phyloP scores from a whole-genome alignment of 164 flowering plant genomes.

The Paratinospora sagittata region DNA sequence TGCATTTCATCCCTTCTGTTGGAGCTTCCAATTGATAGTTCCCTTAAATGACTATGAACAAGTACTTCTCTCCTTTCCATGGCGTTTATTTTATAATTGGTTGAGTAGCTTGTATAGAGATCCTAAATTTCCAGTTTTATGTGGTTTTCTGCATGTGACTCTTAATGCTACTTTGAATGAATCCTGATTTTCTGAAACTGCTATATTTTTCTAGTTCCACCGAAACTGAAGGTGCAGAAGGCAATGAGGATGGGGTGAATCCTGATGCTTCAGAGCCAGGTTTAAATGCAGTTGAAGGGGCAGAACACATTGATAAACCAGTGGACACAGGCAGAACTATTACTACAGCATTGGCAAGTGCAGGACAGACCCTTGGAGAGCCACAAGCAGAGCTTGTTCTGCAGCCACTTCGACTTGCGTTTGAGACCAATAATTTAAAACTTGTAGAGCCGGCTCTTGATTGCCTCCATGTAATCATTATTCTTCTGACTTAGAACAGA shows the following conservation, averaged over 20 bases:
- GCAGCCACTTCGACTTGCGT: constrained; percentile 83
- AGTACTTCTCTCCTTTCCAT: too few relatives aligned
- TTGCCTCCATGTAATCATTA: constrained; percentile 83
- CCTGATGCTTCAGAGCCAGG: constrained; percentile 29
- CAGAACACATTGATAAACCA: constrained; percentile 24
- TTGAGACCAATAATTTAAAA: constrained; percentile 83
- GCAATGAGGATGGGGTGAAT: constrained; percentile 24
- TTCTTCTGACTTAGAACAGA: not conserved
- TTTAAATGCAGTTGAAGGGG: constrained; percentile 22
- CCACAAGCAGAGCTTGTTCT: constrained; percentile 79
- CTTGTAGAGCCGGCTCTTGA: constrained; percentile 87
- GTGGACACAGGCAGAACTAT: constrained; percentile 31
- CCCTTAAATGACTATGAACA: not conserved
- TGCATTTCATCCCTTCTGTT: not conserved
- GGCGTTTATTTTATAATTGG: too few relatives aligned
- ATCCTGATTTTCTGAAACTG: constrained; percentile 3
- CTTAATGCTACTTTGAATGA: not conserved
- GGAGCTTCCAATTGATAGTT: not conserved
- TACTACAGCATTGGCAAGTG: constrained; percentile 59
- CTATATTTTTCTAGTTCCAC: constrained; percentile 22
- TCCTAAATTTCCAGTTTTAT: not conserved
- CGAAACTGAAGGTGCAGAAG: constrained; percentile 35
- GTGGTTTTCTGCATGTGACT: not conserved
- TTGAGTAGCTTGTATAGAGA: not conserved
- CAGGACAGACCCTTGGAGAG: constrained; percentile 68